Evolutionary conservation across 768 basidiomycete species (phyloP), one percentile per base, ranked within the genome.

Genomic region (Pulveroboletus frians): DNA sequence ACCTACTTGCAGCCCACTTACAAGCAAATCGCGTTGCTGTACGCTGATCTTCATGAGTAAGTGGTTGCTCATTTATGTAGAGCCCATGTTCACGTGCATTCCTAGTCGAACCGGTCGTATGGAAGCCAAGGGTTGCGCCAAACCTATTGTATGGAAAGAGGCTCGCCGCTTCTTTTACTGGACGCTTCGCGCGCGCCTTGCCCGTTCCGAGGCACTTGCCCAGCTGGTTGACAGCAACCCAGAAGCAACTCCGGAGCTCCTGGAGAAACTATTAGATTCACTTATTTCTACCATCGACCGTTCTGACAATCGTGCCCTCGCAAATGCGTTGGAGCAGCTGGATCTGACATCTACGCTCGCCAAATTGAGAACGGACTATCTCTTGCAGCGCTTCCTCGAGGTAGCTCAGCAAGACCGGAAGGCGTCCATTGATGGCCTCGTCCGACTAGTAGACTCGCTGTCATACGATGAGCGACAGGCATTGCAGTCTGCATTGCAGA

Each of bases 41-140:
- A 97, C 62, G 94, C 93, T 29, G 96, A 99, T 69, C 83, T 96
- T 54, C 96, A 95, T 63, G 93, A 96, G 90, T 92, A 68, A 64
- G 90, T 75, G 11, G 26, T 47, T 36, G 37, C 30, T 48, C 20
- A 34, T 43, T n/a, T 29, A 6, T 47, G 29, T 42, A 23, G 23
- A 11, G 44, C 39, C 17, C 52, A 36, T 39, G 8, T 29, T 52
- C 30, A 55, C 30, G 47, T 34, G 35, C 53, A n/a, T 37, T 47
- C 50, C 49, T 61, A 95, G 93, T 69, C 91, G 94, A 41, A 79
- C 82, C 39, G 93, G 93, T 41, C 91, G 94, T 40, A 95, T 96
- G 93, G 91, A 96, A 70, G 94, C 94, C 23, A 97, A 97, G 72
- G 92, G 91, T 15, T 94, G 94, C 56, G 94, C 94, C 8, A 86